These are phyloP conservation scores for Lactarius quietus DNA, from an alignment of 768 basidiomycete species.

Conservation along the genomic window DNA sequence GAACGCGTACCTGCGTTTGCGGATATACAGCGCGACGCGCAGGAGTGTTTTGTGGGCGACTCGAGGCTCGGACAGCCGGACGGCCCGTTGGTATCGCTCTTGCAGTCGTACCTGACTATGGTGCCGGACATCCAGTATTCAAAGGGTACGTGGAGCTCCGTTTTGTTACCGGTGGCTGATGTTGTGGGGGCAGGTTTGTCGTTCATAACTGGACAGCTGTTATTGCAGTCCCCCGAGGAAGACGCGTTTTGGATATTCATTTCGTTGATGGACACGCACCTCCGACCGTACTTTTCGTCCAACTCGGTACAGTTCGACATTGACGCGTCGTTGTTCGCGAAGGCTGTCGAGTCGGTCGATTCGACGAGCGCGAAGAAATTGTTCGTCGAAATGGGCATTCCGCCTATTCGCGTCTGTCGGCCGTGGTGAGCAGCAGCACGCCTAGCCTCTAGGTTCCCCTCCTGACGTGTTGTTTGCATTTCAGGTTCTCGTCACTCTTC, in stretches of 20 bases:
- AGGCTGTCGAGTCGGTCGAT: conserved; percentile 64
- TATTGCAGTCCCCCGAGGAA: conserved; percentile 77
- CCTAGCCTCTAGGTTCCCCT: too few relatives aligned
- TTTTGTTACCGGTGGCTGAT: neutral
- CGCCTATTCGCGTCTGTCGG: conserved; percentile 53
- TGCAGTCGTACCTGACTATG: conserved; percentile 78
- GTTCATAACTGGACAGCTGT: conserved; percentile 64
- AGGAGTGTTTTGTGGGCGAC: conserved; percentile 52
- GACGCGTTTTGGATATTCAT: conserved; percentile 91
- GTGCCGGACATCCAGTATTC: conserved; percentile 77
- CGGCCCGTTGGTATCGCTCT: conserved; percentile 49
- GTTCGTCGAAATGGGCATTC: conserved; percentile 59
- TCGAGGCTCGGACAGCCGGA: conserved; percentile 54
- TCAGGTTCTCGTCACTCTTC: conserved; percentile 72
- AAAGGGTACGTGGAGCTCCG: conserved; percentile 40
- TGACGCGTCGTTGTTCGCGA: conserved; percentile 66
- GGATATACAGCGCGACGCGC: conserved; percentile 60
- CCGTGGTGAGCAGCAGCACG: conserved; percentile 52
- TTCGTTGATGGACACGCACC: conserved; percentile 78
- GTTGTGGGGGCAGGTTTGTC: conserved; percentile 56
- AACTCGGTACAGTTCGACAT: conserved; percentile 65
- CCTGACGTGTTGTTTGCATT: neutral
- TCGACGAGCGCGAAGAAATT: conserved; percentile 58
- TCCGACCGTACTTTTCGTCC: conserved; percentile 73
- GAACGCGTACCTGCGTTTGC: conserved; percentile 46